phyloP scores from a whole-genome alignment of 2,329 filamentous ascomycete species.

The Fusarium sp. region DNA sequence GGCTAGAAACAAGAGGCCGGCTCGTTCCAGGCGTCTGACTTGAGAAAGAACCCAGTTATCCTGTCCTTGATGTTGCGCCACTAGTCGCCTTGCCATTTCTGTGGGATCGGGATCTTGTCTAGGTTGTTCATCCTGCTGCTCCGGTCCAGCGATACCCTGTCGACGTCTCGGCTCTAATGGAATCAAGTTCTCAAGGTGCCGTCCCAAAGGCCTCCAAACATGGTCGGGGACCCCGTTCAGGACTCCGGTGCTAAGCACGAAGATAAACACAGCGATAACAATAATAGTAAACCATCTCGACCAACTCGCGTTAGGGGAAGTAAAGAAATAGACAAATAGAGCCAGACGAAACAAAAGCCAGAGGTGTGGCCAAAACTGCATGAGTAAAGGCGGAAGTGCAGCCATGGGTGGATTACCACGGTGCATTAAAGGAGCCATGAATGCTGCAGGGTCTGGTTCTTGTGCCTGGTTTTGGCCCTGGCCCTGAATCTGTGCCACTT shows the following conservation, averaged over 20 bases:
- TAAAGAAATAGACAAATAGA: constrained; percentile 75
- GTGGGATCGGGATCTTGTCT: constrained; percentile 60
- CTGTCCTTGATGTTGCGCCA: constrained; percentile 56
- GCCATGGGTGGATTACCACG: constrained; percentile 57
- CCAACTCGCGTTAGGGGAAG: constrained; percentile 69
- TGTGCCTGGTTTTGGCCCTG: constrained; percentile 40
- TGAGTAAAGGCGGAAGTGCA: constrained; percentile 52
- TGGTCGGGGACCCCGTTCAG: constrained; percentile 68
- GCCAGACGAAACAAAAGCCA: constrained; percentile 71
- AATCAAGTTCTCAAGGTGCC: constrained; percentile 71
- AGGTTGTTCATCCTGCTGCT: constrained; percentile 42
- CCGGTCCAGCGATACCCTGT: constrained; percentile 39
- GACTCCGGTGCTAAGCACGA: constrained; percentile 71
- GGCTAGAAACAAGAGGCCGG: constrained; percentile 72
- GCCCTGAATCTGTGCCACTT: constrained; percentile 35
- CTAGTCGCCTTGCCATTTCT: constrained; percentile 66
- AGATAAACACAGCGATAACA: constrained; percentile 66
- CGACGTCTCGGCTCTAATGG: constrained; percentile 60
- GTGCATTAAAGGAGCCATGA: constrained; percentile 49
- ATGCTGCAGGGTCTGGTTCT: constrained; percentile 47
- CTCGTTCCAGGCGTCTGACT: constrained; percentile 68
- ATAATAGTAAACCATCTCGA: constrained; percentile 69
- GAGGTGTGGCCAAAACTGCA: constrained; percentile 68
- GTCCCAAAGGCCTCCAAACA: constrained; percentile 68
- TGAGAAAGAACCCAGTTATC: constrained; percentile 56